Evolutionary conservation across 805 yeast genomes (phyloP).

Genomic region (Maudiozyma pseudohumilis): DNA sequence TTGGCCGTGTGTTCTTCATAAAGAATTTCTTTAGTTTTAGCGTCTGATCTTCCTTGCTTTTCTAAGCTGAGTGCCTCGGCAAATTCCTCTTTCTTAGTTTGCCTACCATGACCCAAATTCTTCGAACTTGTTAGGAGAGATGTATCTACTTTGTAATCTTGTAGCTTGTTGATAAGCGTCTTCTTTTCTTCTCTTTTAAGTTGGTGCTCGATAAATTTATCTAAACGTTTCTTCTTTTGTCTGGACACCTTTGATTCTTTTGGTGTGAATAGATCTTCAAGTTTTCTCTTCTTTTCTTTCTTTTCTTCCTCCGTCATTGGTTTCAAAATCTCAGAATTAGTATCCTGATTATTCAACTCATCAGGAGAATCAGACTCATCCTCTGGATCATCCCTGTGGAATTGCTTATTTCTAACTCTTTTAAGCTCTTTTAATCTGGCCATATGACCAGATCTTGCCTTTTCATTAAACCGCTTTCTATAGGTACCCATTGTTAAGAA

Average conservation of each 20-base stretch:
- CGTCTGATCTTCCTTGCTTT: constrained; percentile 57
- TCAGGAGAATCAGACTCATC: constrained; percentile 26
- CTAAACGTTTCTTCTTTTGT: constrained; percentile 69
- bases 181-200: constrained; percentile 81
- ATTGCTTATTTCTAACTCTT: constrained; percentile 59
- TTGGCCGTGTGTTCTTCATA: constrained; percentile 60
- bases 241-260: constrained; percentile 60
- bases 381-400: constrained; percentile 37
- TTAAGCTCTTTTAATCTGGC: constrained; percentile 66
- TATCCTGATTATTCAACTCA: constrained; percentile 27
- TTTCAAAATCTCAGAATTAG: constrained; percentile 51
- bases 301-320: constrained; percentile 60
- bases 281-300: constrained; percentile 50
- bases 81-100: constrained; percentile 58
- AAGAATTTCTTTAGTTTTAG: constrained; percentile 47
- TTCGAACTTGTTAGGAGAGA: constrained; percentile 62
- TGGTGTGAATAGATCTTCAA: constrained; percentile 50
- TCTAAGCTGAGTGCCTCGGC: constrained; percentile 69
- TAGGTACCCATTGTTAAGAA: constrained; percentile 59
- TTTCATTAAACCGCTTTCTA: constrained; percentile 71
- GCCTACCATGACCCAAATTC: constrained; percentile 62
- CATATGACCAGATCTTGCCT: constrained; percentile 77
- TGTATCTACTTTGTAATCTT: constrained; percentile 57
- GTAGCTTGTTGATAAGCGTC: constrained; percentile 59
- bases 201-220: constrained; percentile 88